Evolutionary conservation across 148 eudicot species (phyloP).

Genomic region (Amaranthus hypochondriacus): DNA sequence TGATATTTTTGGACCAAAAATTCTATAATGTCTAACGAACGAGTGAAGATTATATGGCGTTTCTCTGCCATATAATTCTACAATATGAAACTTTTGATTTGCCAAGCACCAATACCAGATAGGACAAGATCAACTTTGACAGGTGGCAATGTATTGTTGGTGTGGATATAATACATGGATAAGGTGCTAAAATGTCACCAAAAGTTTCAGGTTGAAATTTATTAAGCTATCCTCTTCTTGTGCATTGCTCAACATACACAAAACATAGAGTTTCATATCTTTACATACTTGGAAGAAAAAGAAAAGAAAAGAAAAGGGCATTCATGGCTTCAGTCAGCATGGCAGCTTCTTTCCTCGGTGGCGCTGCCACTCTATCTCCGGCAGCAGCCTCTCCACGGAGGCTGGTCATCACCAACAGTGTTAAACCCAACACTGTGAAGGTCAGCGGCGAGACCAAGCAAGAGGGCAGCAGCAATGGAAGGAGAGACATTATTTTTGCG

Average conservation of each 20-base stretch:
- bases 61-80: neutral
- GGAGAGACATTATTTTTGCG: conserved; percentile 45
- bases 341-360: conserved; percentile 28
- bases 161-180: conserved; percentile 16
- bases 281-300: neutral
- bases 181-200: conserved; percentile 10
- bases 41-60: neutral
- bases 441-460: conserved; percentile 23
- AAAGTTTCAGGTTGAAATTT: conserved; percentile 18
- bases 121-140: conserved; percentile 12
- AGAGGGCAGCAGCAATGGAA: conserved; percentile 29
- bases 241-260: neutral
- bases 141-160: conserved; percentile 23
- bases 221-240: neutral
- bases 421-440: conserved; percentile 25
- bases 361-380: neutral
- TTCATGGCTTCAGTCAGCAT: conserved; percentile 41
- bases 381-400: conserved; percentile 10
- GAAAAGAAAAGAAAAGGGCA: neutral
- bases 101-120: conserved; percentile 14
- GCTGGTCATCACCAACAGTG: conserved; percentile 24
- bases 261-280: neutral
- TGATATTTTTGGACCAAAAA: neutral
- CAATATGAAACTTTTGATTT: neutral
- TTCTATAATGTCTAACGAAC: neutral